Conservation (phyloP, 169 alveolate species). For the Plasmodium malariae region DNA sequence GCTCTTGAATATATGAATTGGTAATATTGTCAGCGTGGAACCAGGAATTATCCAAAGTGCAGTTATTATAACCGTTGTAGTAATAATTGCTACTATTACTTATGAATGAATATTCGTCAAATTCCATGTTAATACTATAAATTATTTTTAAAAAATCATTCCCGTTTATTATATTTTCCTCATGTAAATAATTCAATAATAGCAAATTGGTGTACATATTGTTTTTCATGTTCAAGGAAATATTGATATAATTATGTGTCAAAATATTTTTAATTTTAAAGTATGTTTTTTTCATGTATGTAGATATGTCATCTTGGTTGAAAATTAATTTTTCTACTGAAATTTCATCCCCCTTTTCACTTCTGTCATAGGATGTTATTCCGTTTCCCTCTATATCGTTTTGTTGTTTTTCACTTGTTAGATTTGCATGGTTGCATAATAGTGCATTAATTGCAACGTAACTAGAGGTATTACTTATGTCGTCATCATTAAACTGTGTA, state of each 20-base stretch:
- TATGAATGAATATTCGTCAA: not conserved
- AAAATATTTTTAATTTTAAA: constrained; percentile 46
- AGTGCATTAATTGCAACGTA: not conserved
- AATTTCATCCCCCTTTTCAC: not conserved
- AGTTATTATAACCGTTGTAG: not conserved
- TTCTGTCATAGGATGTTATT: not conserved
- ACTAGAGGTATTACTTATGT: not conserved
- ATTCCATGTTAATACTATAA: constrained; percentile 28
- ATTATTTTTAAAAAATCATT: constrained; percentile 37
- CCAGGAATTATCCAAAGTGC: not conserved
- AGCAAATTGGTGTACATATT: constrained; percentile 41
- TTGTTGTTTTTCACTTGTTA: not conserved
- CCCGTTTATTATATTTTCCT: constrained; percentile 40
- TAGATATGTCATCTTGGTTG: not conserved
- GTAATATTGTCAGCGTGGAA: constrained; percentile 19
- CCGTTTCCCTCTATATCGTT: not conserved
- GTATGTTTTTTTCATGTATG: constrained; percentile 16
- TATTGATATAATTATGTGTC: constrained; percentile 38
- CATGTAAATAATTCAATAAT: constrained; percentile 61
- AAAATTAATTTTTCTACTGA: not conserved
- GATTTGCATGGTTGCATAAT: not conserved
- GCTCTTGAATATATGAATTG: constrained; percentile 46
- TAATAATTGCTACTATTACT: constrained; percentile 9
- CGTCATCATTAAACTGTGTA: not conserved
- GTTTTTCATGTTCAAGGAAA: constrained; percentile 28